Conservation (phyloP, 192 early-diverging fungal genomes). For the Powellomyces hirtus region DNA sequence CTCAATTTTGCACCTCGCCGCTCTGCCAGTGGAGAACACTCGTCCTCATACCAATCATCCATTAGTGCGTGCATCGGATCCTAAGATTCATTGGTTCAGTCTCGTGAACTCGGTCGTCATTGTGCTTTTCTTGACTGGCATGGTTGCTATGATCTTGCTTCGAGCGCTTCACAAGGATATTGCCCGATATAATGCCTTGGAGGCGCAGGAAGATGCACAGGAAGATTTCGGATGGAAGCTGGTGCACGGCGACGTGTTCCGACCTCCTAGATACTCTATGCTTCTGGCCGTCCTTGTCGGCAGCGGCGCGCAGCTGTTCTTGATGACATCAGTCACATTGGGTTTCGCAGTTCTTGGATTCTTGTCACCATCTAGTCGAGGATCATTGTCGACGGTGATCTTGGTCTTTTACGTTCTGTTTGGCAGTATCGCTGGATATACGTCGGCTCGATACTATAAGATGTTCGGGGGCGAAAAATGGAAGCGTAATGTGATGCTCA, state of each 20-base stretch:
- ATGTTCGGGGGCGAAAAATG: conserved; percentile 90
- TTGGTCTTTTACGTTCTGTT: conserved; percentile 90
- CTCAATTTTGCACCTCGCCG: not conserved
- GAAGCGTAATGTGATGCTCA: conserved; percentile 78
- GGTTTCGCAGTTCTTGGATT: conserved; percentile 93
- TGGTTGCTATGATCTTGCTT: conserved; percentile 58
- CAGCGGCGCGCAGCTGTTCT: conserved; percentile 54
- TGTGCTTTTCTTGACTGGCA: conserved; percentile 55
- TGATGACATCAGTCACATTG: conserved; percentile 55
- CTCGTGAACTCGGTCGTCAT: conserved; percentile 60
- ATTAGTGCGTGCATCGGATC: conserved; percentile 33
- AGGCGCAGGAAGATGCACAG: conserved; percentile 51
- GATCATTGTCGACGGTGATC: conserved; percentile 91
- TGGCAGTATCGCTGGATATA: conserved; percentile 83
- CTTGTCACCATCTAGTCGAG: conserved; percentile 79
- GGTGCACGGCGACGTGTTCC: conserved; percentile 63
- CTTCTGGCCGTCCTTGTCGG: conserved; percentile 55
- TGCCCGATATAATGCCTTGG: conserved; percentile 55
- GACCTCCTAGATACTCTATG: conserved; percentile 45
- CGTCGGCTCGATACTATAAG: conserved; percentile 87
- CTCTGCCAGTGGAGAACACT: too few species aligned
- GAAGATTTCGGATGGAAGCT: conserved; percentile 69
- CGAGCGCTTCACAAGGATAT: conserved; percentile 59
- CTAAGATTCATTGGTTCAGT: conserved; percentile 63
- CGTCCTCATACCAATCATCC: too few species aligned